phyloP scores from a whole-genome alignment of 371 early-diverging fungal species.

The Apophysomyces trapeziformis region DNA sequence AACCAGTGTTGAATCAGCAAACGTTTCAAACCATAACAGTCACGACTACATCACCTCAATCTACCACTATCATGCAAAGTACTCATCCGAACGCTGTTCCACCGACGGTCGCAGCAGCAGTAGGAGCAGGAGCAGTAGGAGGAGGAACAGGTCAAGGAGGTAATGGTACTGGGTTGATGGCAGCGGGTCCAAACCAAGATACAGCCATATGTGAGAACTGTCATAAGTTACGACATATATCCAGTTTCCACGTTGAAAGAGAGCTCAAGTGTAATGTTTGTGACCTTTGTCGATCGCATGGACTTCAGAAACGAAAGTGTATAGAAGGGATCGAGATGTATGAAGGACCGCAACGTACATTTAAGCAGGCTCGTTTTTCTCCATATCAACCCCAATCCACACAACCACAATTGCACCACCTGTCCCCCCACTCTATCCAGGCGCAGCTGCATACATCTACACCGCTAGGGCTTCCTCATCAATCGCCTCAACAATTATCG shows the following conservation, averaged over 20 bases:
- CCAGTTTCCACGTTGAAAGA: not conserved
- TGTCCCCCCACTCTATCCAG: constrained; percentile 8
- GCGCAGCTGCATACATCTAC: constrained; percentile 17
- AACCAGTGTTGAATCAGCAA: constrained; percentile 3
- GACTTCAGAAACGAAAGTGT: not conserved
- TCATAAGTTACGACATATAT: not conserved
- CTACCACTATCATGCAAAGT: not conserved
- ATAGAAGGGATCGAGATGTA: not conserved
- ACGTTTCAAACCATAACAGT: constrained; percentile 9
- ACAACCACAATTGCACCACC: constrained; percentile 8
- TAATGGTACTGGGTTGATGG: constrained; percentile 1
- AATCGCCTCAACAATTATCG: constrained; percentile 5
- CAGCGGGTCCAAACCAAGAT: not conserved
- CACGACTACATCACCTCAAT: constrained; percentile 9
- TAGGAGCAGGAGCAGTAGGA: constrained; percentile 16
- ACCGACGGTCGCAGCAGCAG: not conserved
- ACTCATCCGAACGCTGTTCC: constrained; percentile 4
- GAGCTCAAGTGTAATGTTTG: not conserved
- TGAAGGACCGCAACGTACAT: not conserved
- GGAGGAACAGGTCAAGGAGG: constrained; percentile 15
- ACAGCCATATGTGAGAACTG: not conserved
- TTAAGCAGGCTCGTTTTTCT: constrained; percentile 2
- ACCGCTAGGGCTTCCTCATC: constrained; percentile 7
- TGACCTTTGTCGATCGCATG: not conserved
- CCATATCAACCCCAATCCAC: constrained; percentile 9